Base-by-base conservation (phyloP, 1,284 basidiomycete genomes). In the Volvariella surrecta region DNA sequence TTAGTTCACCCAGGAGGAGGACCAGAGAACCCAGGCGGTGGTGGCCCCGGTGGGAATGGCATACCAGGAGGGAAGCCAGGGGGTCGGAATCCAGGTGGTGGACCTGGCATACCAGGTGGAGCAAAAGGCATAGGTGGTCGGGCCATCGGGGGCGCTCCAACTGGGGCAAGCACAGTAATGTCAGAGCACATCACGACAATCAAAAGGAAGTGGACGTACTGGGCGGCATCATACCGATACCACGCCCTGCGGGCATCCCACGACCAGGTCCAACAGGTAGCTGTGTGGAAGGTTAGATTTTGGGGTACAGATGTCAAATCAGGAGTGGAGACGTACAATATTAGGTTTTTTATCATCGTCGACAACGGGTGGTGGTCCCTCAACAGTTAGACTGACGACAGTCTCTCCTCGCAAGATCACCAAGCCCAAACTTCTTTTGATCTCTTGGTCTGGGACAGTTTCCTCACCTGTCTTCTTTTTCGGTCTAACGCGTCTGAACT, bases 371-470 rank as follows among this genome's bases (percentile, higher is more conserved):
- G 96, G 96, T 2, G 95, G 95, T 2, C 94, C 95, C 62, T 98
- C 96, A 18, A 98, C 92, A 49, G 81, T 87, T 54, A 99, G 73
- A 57, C 89, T 93, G 57, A 99, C 95, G 38, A 99, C 90, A 1
- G 90, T 91, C 66, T 99, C 96, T 48, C 96, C 96, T 48, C 96
- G 79, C 52, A 99, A 68, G 57, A 99, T 98, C 44, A 99, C 91
- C 31, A 99, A 74, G 18, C 96, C 96, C 19, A 99, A 76, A 0
- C 91, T 84, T 47, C 96, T 81, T 70, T 99, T 99, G 73, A 97
- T 86, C 70, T 98, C 94, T 59, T 95, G 89, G 58, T 89, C 82
- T 0, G 88, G 81, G 2, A 83, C 80, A 3, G 85, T 73, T 54
- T 85, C 82, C 61, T 88, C 83, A 22, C 83, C 85, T 10, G 75